Conservation (phyloP, 148 eudicot genomes). For the Fagopyrum homotropicum region DNA sequence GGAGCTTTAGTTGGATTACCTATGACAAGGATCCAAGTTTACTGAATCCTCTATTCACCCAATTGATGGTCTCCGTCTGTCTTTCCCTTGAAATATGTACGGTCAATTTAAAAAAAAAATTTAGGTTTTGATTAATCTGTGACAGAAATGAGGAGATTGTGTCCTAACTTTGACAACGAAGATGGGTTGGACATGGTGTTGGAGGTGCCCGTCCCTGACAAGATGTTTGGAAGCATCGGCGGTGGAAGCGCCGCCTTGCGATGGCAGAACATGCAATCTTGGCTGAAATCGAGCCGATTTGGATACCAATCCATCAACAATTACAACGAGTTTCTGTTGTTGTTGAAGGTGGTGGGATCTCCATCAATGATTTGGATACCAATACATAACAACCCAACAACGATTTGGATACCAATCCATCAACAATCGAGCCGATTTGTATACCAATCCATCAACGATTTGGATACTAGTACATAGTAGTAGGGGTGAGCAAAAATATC, state of each 20-base stretch:
- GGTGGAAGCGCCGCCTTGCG: slow-evolving; percentile 20
- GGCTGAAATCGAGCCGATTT: slow-evolving; percentile 39
- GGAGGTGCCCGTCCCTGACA: slow-evolving; percentile 92
- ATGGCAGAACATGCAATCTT: slow-evolving; percentile 70
- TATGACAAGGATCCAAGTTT: background rate
- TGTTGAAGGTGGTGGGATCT: slow-evolving; percentile 7
- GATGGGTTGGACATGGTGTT: slow-evolving; percentile 85
- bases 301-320: background rate
- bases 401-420: too few species aligned
- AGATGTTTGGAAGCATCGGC: slow-evolving; percentile 33
- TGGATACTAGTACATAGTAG: too few species aligned
- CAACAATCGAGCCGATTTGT: too few species aligned
- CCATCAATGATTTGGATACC: background rate
- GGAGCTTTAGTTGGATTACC: too few species aligned
- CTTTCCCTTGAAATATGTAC: background rate
- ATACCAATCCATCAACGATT: too few species aligned
- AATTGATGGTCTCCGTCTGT: background rate
- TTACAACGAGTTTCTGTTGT: slow-evolving; percentile 11
- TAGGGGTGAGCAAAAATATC: too few species aligned
- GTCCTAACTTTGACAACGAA: slow-evolving; percentile 73
- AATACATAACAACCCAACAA: too few species aligned
- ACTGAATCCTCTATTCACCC: background rate
- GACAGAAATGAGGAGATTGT: slow-evolving; percentile 62
- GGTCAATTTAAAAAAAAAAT: too few species aligned
- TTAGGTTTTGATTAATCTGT: background rate